Base-by-base conservation (phyloP, 2,329 filamentous ascomycete species). In the Xylariaceae sp. region DNA sequence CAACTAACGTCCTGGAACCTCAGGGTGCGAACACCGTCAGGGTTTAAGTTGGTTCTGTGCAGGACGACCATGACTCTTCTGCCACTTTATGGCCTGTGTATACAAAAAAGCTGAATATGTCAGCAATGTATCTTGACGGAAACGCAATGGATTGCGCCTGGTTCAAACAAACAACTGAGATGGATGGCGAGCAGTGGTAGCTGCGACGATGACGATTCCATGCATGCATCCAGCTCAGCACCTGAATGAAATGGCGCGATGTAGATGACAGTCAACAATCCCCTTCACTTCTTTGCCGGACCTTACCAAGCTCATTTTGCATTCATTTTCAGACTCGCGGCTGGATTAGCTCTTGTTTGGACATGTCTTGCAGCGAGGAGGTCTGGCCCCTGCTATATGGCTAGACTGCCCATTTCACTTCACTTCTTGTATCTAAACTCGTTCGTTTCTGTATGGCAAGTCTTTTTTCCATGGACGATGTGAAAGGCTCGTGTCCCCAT, bases 1-100 rank as follows among this genome's bases (percentile, higher is more conserved):
- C 62, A 54, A 55, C 56, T 12, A 83, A 84, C 64, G 77, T 84
- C 36, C 62, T 75, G 45, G 57, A 62, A 38, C 73, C 80, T 36
- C 63, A 70, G 44, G 69, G 69, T 52, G 59, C 72, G 55, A 47
- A 64, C 41, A 58, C 60, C 16, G 62, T 72, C 43, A 49, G 47
- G 14, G 58, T 53, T 18, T 64, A 65, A 62, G 42, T 48, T 31
- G 28, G 42, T 39, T n/a, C 14, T 38, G 22, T 31, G 19, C 22
- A 4, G 22, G 22, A 28, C 22, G 22, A 28, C 7, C 22, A 28
- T 28, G 22, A 28, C 22, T 28, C 22, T 28, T 28, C 22, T 28
- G 22, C 22, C 22, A 28, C 22, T 28, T n/a, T 57, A 57, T 60
- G 49, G 43, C 51, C 45, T 55, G 42, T 53, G 56, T 56, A 58